Evolutionary conservation across 2,329 filamentous ascomycete genomes (phyloP).

Genomic region (Xylaria sp.): DNA sequence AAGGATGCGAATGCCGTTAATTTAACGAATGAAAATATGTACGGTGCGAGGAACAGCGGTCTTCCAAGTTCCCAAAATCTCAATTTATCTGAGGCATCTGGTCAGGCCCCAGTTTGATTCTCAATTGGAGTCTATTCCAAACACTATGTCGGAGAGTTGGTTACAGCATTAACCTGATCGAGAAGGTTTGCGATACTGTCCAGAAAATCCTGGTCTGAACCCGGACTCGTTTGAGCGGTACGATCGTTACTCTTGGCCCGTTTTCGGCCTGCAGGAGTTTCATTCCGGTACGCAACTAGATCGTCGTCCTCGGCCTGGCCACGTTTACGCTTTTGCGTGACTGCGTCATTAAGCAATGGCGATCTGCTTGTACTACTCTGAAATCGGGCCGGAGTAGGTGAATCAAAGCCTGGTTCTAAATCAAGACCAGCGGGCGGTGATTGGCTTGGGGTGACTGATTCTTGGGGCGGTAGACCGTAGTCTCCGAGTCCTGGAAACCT

Average conservation of each 20-base stretch:
- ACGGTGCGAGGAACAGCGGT: not conserved
- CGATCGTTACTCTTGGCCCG: conserved; percentile 42
- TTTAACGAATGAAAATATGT: conserved; percentile 30
- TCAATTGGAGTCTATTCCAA: not conserved
- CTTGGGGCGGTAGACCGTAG: conserved; percentile 49
- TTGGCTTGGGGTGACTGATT: conserved; percentile 39
- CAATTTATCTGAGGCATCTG: conserved; percentile 16
- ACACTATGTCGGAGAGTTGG: conserved; percentile 24
- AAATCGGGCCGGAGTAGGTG: conserved; percentile 14
- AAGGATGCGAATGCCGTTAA: conserved; percentile 19
- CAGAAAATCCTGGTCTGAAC: conserved; percentile 43
- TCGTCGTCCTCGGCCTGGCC: conserved; percentile 41
- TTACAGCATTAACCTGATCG: conserved; percentile 39
- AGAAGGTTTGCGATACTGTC: conserved; percentile 46
- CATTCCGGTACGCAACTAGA: conserved; percentile 40
- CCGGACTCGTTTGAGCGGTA: conserved; percentile 18
- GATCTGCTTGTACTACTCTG: conserved; percentile 38
- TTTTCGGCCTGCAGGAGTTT: conserved; percentile 42
- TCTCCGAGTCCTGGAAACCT: conserved; percentile 53
- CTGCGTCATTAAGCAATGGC: conserved; percentile 36
- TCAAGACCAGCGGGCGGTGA: conserved; percentile 34
- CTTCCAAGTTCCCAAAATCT: conserved; percentile 2
- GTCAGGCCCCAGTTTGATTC: not conserved
- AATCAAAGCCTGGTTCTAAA: conserved; percentile 12
- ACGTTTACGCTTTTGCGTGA: conserved; percentile 46